These are phyloP conservation scores for Medicago truncatula DNA, from an alignment of 306 rosid genomes.

Conservation along the genomic window DNA sequence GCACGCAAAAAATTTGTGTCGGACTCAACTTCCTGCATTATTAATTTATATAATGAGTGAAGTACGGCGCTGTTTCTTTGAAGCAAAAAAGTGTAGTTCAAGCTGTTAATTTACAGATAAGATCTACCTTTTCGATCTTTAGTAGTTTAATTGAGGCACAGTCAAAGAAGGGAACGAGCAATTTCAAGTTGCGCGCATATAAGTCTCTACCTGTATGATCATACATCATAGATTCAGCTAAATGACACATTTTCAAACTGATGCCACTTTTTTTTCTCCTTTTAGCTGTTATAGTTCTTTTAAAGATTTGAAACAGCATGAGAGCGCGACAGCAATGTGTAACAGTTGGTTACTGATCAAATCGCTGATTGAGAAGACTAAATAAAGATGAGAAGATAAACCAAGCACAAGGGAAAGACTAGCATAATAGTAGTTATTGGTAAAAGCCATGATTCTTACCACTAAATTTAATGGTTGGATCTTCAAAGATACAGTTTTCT, in stretches of 20 bases:
- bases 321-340: background rate
- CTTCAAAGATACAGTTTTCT: constrained; percentile 79
- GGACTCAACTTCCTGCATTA: constrained; percentile 60
- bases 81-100: constrained; percentile 16
- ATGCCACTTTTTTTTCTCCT: background rate
- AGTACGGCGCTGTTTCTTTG: constrained; percentile 22
- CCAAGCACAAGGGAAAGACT: background rate
- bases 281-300: background rate
- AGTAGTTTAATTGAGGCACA: constrained; percentile 69
- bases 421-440: background rate
- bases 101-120: constrained; percentile 25
- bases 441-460: constrained; percentile 53
- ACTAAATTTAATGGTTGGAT: constrained; percentile 83
- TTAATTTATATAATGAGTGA: constrained; percentile 33
- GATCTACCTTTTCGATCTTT: constrained; percentile 74
- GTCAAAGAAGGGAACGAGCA: constrained; percentile 93
- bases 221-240: constrained; percentile 44
- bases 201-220: constrained; percentile 73
- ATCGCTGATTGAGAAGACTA: background rate
- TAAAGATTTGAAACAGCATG: background rate
- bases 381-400: background rate
- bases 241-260: constrained; percentile 24
- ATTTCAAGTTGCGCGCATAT: constrained; percentile 88
- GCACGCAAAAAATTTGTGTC: constrained; percentile 62
- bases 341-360: background rate